These are phyloP conservation scores for Elsinoe fawcettii DNA, from an alignment of 2,329 filamentous ascomycete genomes.

Conservation along the genomic window DNA sequence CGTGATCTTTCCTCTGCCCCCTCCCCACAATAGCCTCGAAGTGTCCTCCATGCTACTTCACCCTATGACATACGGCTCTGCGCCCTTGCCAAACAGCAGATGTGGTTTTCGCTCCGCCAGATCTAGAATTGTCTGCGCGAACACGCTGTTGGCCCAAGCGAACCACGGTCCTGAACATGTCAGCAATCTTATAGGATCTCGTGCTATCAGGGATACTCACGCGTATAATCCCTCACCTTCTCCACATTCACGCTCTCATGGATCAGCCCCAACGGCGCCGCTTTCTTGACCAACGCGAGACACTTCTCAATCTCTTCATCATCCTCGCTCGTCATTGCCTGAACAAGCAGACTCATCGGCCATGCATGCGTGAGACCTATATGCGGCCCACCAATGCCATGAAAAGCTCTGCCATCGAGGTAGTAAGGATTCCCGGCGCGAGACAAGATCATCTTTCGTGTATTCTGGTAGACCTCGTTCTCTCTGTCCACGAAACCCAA, in stretches of 20 bases:
- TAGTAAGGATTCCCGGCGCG: conserved; percentile 82
- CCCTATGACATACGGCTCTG: conserved; percentile 47
- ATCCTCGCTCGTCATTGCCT: conserved; percentile 79
- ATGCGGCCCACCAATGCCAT: conserved; percentile 77
- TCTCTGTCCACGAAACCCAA: conserved; percentile 63
- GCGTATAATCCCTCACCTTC: conserved; percentile 60
- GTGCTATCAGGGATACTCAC: conserved; percentile 39
- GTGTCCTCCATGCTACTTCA: not conserved
- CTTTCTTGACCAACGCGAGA: conserved; percentile 65
- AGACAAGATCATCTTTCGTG: conserved; percentile 70
- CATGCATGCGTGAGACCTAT: conserved; percentile 86
- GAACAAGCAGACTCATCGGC: conserved; percentile 91
- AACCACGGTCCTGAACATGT: conserved; percentile 70
- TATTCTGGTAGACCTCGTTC: conserved; percentile 76
- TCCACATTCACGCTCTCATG: conserved; percentile 92
- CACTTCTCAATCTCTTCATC: conserved; percentile 73
- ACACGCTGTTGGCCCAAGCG: conserved; percentile 95
- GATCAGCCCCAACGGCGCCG: conserved; percentile 69
- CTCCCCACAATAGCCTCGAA: not conserved
- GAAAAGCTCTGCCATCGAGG: conserved; percentile 66
- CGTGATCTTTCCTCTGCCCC: not conserved
- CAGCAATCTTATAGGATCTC: not conserved
- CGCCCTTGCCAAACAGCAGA: conserved; percentile 65
- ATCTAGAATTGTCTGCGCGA: conserved; percentile 85
- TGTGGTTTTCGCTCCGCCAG: conserved; percentile 82